Percentiles rank a stretch among this genome's conserved stretches.
phyloP scores from a whole-genome alignment of 768 basidiomycete genomes.

The Termitomyces sp. region DNA sequence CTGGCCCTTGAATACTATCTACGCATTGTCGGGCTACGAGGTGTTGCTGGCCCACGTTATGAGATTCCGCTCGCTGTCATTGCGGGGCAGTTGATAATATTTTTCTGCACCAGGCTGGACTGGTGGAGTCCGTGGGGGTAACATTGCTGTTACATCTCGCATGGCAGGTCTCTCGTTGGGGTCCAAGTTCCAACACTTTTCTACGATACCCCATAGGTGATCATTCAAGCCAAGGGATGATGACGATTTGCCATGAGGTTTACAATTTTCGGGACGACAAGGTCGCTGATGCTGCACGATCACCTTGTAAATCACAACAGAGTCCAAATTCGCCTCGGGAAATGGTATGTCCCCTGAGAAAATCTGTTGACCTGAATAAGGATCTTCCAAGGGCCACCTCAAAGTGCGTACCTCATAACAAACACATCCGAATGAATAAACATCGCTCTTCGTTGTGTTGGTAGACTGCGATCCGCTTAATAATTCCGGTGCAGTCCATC shows the following conservation, averaged over 20 bases:
- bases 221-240: slow-evolving; percentile 20
- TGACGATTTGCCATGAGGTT: slow-evolving; percentile 10
- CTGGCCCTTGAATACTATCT: background rate
- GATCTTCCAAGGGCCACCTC: background rate
- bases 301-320: slow-evolving; percentile 14
- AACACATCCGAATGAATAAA: slow-evolving; percentile 28
- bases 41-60: slow-evolving; percentile 2
- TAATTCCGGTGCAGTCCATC: slow-evolving; percentile 16
- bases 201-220: slow-evolving; percentile 24
- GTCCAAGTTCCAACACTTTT: slow-evolving; percentile 20
- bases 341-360: slow-evolving; percentile 24
- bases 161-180: slow-evolving; percentile 22
- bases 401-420: slow-evolving; percentile 24
- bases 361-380: slow-evolving; percentile 13
- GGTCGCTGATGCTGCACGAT: slow-evolving; percentile 3
- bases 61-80: background rate
- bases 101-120: background rate
- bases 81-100: background rate
- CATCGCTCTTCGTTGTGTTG: slow-evolving; percentile 20
- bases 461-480: slow-evolving; percentile 5
- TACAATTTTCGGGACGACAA: slow-evolving; percentile 10
- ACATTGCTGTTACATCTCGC: slow-evolving; percentile 12
- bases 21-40: background rate
- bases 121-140: background rate
- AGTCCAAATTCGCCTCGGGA: slow-evolving; percentile 8